Base-by-base conservation (phyloP, 2,329 filamentous ascomycete genomes). In the Curvularia sp. region DNA sequence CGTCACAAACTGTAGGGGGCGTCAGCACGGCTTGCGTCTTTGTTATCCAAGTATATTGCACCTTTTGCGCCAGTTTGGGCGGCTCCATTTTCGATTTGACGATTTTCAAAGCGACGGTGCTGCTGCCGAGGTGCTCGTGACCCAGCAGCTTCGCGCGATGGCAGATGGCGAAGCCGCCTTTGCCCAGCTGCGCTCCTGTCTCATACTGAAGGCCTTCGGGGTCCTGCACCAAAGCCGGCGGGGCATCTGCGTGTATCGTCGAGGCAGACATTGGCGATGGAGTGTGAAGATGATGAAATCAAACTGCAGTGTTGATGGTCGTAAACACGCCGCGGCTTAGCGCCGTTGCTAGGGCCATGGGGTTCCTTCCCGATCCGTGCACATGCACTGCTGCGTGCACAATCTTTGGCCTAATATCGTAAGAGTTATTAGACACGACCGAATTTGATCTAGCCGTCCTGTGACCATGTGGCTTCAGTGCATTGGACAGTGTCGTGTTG, bases 61-160 rank as follows among this genome's bases (percentile, higher is more conserved):
- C 90, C 87, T 93, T 93, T 77, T 93, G 90, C 74, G 91, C 89
- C 84, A 93, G 89, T 77, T 93, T 93, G 58, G 86, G 80, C 7
- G 89, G 89, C 71, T 83, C 81, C 90, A 93, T 93, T 73, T 89
- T 86, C 70, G 89, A 91, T 80, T 89, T 91, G 72, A 94, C 91
- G 72, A 94, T 92, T 81, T 94, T 94, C 69, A 94, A 81, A 43
- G 91, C 91, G 73, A 87, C 89, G 65, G 84, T 84, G 71, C 89
- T 87, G 69, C 85, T 89, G 5, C 86, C 86, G 10, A 88, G 78
- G 60, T 77, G 78, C 54, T 77, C 78, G 49, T 79, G 77, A 43
- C 81, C 86, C 51, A 86, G 81, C 53, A 90, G 79, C 66, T 89
- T 86, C 47, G 88, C 90, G 67, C 88, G 86, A 72, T 93, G 90